Evolutionary conservation across 371 early-diverging fungal species (phyloP), one percentile per base, ranked within the genome.

Genomic region (Mortierella sp.): DNA sequence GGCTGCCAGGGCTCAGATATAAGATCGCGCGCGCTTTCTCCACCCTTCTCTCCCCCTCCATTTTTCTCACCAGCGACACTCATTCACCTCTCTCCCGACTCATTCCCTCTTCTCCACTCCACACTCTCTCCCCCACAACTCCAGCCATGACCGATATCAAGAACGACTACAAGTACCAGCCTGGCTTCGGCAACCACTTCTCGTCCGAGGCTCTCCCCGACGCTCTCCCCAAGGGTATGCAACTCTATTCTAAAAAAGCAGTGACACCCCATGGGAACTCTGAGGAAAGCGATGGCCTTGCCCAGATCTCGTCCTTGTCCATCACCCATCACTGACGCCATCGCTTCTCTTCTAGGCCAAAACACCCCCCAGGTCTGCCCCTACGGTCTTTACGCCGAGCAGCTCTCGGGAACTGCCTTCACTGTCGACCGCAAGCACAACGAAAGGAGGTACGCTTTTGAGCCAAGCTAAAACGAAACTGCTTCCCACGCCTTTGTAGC

Each of bases 321-420:
- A 41, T 24, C 63, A 47, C 16, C 45, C 48, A 48, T 26, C 48
- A 23, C 48, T 23, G 23, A 23, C 10, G 23, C 48, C 28, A 38
- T 27, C n/a, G 39, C n/a, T 54, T 52, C 30, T 48, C 31, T 23
- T 47, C 23, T 56, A 82, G 94, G 89, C 53, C 95, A 94, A 69
- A 98, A 98, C 85, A 90, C 94, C 2, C 98, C 98, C 8, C 97
- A 96, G 82, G 81, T 85, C 59, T 94, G 93, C 70, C 94, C 97
- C 31, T 96, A 94, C 69, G 88, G 90, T 18, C 86, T 98, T 53
- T 96, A 96, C 71, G 95, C 97, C 23, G 98, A 98, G 81, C 97
- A 96, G 73, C 85, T 98, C 28, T 94, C 95, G 24, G 98, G 98
- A 43, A 93, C 96, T 6, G 96, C 97, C 16, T 98, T 98, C 81